Evolutionary conservation across 345 rosid species (phyloP), one percentile per base, ranked within the genome.

Genomic region (Populus davidiana): DNA sequence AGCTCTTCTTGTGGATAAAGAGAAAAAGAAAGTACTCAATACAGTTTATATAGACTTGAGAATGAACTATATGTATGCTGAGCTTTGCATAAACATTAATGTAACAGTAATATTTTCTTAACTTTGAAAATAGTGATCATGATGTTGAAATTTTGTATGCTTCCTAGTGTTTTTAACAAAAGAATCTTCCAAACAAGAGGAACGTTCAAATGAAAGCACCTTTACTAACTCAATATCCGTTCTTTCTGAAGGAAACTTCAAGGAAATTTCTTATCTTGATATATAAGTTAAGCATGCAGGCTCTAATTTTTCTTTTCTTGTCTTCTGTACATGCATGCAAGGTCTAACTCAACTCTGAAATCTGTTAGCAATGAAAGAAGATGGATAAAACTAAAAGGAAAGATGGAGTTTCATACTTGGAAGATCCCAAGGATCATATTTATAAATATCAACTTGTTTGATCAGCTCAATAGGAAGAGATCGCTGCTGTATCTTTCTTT

Each of bases 371-470:
- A 8, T 44, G 6, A 6, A 77, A 71, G 50, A 70, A 13, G 13
- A 43, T 11, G 25, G 27, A 36, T 29, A 6, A 77, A 43, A n/a
- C 6, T n/a, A 6, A 7, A 41, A 17, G 6, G 17, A 27, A 75
- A 50, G 14, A 72, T n/a, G 10, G 6, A 12, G 1, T 50, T 33
- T 68, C 97, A 89, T 87, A 95, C 99, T 93, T 81, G 99, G 98
- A 67, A 94, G 98, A 78, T 93, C 98, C 98, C 98, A 94, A 63
- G 98, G 98, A 82, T 91, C 98, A 43, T 89, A 87, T 88, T 91
- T 94, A 59, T 94, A 93, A 52, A 95, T 95, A 71, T 95, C 99
- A 7, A 93, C 94, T 89, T 95, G 97, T 85, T 88, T 93, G 74
- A 95, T 95, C 59, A 95, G 88, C 78, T 95, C 98, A 70, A 93